A percentile compares a stretch with the other conserved stretches of the same genome.
These are phyloP conservation scores for Blechomonas ayalai DNA, from an alignment of 208 protist genomes.

Conservation along the genomic window DNA sequence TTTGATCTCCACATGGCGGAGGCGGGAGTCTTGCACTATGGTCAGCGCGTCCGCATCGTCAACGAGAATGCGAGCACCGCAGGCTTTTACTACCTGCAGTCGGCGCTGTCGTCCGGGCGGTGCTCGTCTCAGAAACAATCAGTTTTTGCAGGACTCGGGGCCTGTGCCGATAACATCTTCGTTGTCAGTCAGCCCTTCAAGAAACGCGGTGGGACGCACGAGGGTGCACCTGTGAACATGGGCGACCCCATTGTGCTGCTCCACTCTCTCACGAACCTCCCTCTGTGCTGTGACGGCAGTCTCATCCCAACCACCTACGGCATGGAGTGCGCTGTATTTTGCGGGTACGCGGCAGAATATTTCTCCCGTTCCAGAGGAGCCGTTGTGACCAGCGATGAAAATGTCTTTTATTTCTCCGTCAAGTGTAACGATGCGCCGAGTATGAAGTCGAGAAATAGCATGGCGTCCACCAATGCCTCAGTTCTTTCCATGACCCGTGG, in stretches of 20 bases:
- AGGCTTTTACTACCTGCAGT: conserved; percentile 68
- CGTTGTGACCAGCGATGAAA: conserved; percentile 45
- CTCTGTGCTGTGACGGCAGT: conserved; percentile 31
- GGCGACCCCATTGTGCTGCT: conserved; percentile 70
- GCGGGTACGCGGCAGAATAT: conserved; percentile 29
- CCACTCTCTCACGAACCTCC: conserved; percentile 65
- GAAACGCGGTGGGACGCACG: conserved; percentile 36
- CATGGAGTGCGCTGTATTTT: conserved; percentile 48
- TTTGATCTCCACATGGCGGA: conserved; percentile 43
- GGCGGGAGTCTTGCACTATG: conserved; percentile 68
- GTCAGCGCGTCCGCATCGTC: conserved; percentile 66
- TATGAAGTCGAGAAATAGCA: conserved; percentile 6
- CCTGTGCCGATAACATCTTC: conserved; percentile 62
- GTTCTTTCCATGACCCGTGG: conserved; percentile 33
- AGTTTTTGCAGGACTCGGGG: conserved; percentile 33
- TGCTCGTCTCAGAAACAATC: conserved; percentile 32
- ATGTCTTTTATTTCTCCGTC: conserved; percentile 46
- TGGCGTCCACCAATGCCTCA: conserved; percentile 1
- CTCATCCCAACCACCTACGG: conserved; percentile 45
- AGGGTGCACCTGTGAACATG: conserved; percentile 48
- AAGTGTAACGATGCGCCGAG: neutral
- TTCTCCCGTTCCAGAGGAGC: conserved; percentile 29
- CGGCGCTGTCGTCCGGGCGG: conserved; percentile 34
- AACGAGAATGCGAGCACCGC: conserved; percentile 51
- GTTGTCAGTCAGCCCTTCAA: conserved; percentile 39